These are phyloP conservation scores for Exserohilum rostratum DNA, from an alignment of 2,329 filamentous ascomycete species.

Conservation along the genomic window DNA sequence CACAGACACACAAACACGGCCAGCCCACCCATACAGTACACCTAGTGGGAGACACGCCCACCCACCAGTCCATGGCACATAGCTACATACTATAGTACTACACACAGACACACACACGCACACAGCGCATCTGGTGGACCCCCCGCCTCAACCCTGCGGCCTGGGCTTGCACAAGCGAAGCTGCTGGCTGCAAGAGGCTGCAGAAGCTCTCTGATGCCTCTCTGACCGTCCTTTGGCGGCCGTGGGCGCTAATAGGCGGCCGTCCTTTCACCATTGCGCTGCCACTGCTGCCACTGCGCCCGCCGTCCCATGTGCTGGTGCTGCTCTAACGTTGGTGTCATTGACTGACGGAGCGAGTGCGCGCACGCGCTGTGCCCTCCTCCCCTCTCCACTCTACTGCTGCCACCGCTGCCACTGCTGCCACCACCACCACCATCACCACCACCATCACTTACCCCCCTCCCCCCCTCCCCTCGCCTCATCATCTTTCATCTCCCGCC, in stretches of 20 bases:
- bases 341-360: not conserved
- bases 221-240: slow-evolving; percentile 12
- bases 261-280: slow-evolving; percentile 18
- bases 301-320: not conserved
- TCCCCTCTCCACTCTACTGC: not conserved
- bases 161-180: slow-evolving; percentile 40
- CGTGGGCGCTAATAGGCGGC: slow-evolving; percentile 19
- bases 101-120: slow-evolving; percentile 1
- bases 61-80: not conserved
- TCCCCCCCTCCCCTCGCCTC: not conserved
- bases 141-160: slow-evolving; percentile 22
- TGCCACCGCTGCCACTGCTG: not conserved
- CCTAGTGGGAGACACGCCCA: no score
- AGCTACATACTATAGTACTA: not conserved
- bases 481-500: no score
- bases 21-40: not conserved
- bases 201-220: slow-evolving; percentile 8
- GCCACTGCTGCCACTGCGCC: not conserved
- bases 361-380: slow-evolving; percentile 1
- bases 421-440: not conserved
- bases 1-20: not conserved
- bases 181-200: slow-evolving; percentile 4
- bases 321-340: not conserved
- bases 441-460: not conserved
- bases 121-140: slow-evolving; percentile 30